Conservation (phyloP, 164 flowering plant genomes). For the Cinnamomum chago region DNA sequence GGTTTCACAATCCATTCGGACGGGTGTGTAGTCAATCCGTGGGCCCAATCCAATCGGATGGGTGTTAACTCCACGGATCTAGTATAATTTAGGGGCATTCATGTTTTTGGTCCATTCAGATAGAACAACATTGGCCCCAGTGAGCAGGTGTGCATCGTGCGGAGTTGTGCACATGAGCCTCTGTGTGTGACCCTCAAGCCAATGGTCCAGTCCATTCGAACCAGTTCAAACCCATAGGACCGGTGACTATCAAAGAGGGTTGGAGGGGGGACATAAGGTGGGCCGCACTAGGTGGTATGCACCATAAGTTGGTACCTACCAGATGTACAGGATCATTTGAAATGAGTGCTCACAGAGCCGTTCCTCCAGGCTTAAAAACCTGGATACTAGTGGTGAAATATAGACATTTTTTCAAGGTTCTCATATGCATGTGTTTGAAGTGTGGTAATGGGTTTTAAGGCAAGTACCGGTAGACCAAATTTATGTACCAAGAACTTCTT, state of each 20-base stretch:
- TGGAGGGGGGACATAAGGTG: neutral
- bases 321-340: too few relatives aligned
- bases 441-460: neutral
- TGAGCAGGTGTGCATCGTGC: too few relatives aligned
- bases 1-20: too few relatives aligned
- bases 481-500: neutral
- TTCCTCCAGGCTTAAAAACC: neutral
- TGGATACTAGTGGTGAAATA: neutral
- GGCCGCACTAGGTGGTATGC: neutral
- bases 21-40: too few relatives aligned
- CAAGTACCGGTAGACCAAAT: neutral
- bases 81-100: too few relatives aligned
- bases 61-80: too few relatives aligned
- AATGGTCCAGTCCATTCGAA: neutral
- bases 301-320: neutral
- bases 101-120: too few relatives aligned
- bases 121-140: too few relatives aligned
- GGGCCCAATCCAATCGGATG: too few relatives aligned
- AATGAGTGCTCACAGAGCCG: neutral
- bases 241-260: too few relatives aligned
- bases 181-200: neutral
- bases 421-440: neutral
- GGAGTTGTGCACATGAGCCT: neutral
- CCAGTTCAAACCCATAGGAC: neutral
- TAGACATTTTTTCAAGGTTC: neutral